Evolutionary conservation across 139 green algal species (phyloP).

Genomic region (Yamagishiella unicocca): DNA sequence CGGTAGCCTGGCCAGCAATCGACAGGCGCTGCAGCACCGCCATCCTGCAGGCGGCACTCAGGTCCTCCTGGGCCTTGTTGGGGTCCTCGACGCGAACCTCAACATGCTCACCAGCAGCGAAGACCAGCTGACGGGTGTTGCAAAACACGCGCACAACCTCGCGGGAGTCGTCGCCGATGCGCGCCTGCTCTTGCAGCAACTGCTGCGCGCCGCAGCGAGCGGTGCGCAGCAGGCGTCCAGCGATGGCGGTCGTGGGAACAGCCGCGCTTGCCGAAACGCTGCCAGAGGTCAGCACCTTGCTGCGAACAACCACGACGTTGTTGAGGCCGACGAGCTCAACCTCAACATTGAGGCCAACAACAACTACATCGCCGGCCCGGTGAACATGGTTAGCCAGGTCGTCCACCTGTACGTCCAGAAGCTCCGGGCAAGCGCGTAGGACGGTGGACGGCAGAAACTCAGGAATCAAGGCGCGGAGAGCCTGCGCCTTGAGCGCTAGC

Average conservation of each 20-base stretch:
- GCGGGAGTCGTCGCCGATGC: not conserved
- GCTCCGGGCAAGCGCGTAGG: constrained; percentile 36
- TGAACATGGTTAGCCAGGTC: constrained; percentile 2
- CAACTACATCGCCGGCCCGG: constrained; percentile 13
- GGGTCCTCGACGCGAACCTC: constrained; percentile 36
- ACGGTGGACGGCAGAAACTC: constrained; percentile 37
- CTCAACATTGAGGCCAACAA: not conserved
- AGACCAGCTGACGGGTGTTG: constrained; percentile 23
- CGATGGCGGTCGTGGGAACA: not conserved
- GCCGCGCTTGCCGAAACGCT: not conserved
- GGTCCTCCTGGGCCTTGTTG: constrained; percentile 16
- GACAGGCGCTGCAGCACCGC: constrained; percentile 18
- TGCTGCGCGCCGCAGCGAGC: constrained; percentile 32
- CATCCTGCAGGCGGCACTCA: constrained; percentile 17
- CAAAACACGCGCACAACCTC: constrained; percentile 11
- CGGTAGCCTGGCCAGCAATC: not conserved
- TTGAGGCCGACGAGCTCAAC: not conserved
- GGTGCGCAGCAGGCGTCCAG: constrained; percentile 22
- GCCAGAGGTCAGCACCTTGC: not conserved
- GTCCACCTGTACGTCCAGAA: constrained; percentile 37
- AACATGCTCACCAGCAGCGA: not conserved
- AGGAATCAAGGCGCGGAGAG: constrained; percentile 18
- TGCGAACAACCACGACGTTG: constrained; percentile 30
- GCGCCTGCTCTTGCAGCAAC: constrained; percentile 23
- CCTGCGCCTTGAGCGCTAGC: constrained; percentile 29